Base-by-base conservation (phyloP, 345 rosid species). In the Eucalyptus urophylla region DNA sequence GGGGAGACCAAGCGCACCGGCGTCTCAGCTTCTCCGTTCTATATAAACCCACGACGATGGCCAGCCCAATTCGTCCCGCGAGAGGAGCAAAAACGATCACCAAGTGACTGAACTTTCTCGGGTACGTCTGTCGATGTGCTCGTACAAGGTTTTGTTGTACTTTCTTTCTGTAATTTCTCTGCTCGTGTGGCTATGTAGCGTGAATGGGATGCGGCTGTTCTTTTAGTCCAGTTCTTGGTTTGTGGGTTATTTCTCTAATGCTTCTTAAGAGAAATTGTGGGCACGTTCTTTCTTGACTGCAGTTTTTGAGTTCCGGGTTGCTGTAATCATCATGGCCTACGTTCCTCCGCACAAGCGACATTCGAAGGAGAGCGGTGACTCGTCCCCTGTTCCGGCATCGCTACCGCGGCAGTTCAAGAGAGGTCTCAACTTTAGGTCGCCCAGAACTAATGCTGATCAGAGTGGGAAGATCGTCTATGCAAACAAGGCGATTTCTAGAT, bases 291-390 rank as follows among this genome's bases (percentile, higher is more conserved):
- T 76, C 29, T 76, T 76, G 47, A 40, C 29, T 37, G 85, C 47
- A 76, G 85, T 40, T 76, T n/a, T 76, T 10, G 43, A 40, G 85
- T 76, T 83, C 15, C n/a, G 27, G 19, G 44, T 49, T 9, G 11
- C 25, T 43, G 11, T 69, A 6, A 12, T 24, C 24, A 45, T 65
- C 65, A 91, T 91, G 92, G 83, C 92, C 25, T 91, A 91, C 80
- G 76, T 91, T 83, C 92, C 92, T 47, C 91, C 92, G 45, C 92
- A 92, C 86, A 92, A 88, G 89, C 88, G 91, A 44, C 86, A 87
- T 7, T 89, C 90, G 8, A 89, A 87, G 62, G 91, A 5, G 49
- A 19, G 54, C 3, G 56, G 51, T 16, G 54, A 88, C 13, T 54
- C 87, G 45, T 47, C 89, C 43, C 90, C 72, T 29, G n/a, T 60